Conservation (phyloP, 2,329 filamentous ascomycete species). For the Talaromyces sp. region DNA sequence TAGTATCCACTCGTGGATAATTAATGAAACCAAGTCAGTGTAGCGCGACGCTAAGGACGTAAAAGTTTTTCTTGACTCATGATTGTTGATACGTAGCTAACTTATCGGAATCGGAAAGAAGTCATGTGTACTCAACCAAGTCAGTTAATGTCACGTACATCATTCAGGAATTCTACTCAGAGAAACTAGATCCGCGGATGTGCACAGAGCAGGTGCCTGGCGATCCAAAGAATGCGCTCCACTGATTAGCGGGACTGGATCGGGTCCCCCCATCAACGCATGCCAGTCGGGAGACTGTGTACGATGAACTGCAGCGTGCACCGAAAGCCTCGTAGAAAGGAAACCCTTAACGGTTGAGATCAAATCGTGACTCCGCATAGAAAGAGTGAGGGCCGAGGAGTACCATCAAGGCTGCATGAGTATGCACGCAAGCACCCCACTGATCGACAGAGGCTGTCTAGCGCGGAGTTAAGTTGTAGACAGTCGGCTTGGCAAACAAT, state of each 20-base stretch:
- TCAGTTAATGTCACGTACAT: neutral
- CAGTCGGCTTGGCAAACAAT: neutral
- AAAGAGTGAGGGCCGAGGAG: neutral
- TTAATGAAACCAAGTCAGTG: neutral
- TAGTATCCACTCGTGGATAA: neutral
- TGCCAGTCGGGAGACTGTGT: neutral
- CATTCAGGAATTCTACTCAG: too few species aligned
- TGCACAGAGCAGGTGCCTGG: neutral
- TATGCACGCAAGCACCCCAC: neutral
- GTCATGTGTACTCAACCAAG: neutral
- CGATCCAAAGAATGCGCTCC: slow-evolving; percentile 1
- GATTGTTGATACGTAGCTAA: neutral
- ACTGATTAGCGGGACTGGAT: neutral
- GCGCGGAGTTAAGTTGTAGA: neutral
- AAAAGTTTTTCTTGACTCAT: neutral
- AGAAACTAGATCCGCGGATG: neutral
- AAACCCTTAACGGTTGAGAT: neutral
- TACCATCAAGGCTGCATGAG: neutral
- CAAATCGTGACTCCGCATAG: neutral
- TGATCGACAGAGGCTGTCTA: slow-evolving; percentile 9
- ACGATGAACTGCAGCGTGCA: neutral
- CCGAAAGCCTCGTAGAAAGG: neutral
- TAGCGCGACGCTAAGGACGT: neutral
- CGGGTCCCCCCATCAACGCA: neutral
- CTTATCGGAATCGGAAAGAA: neutral